Percentiles rank a stretch among this genome's conserved stretches.
phyloP scores from a whole-genome alignment of 129 eudicot genomes.

The Flaveria robusta region DNA sequence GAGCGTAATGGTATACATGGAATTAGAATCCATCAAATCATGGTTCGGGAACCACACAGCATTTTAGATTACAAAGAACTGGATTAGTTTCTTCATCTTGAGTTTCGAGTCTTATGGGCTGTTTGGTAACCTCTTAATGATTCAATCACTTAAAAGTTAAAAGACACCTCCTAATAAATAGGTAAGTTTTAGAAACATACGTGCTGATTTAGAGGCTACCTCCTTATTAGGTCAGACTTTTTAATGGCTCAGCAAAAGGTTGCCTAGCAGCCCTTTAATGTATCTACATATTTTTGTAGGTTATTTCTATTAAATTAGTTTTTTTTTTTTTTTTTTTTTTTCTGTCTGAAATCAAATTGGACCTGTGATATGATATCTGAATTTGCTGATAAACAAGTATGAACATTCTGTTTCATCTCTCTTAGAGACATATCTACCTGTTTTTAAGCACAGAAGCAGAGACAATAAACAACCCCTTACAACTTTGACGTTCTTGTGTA shows the following conservation, averaged over 20 bases:
- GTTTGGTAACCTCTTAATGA: too few relatives aligned
- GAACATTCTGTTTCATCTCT: background rate
- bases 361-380: slow-evolving; percentile 13
- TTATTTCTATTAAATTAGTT: background rate
- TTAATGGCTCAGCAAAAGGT: background rate
- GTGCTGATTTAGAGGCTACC: too few relatives aligned
- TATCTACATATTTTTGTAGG: background rate
- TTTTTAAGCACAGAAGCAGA: background rate
- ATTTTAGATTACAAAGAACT: too few relatives aligned
- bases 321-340: background rate
- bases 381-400: slow-evolving; percentile 19
- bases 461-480: background rate
- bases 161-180: too few relatives aligned
- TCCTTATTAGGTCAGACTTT: too few relatives aligned
- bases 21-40: too few relatives aligned
- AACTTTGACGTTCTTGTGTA: background rate
- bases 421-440: background rate
- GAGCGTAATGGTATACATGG: too few relatives aligned
- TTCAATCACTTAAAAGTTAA: too few relatives aligned
- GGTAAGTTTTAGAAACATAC: too few relatives aligned
- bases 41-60: too few relatives aligned
- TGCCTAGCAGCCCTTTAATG: background rate
- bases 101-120: too few relatives aligned
- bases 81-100: too few relatives aligned
- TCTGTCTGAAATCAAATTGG: background rate